Base-by-base conservation (phyloP, 1,284 basidiomycete genomes). In the Cryptococcus sp. region DNA sequence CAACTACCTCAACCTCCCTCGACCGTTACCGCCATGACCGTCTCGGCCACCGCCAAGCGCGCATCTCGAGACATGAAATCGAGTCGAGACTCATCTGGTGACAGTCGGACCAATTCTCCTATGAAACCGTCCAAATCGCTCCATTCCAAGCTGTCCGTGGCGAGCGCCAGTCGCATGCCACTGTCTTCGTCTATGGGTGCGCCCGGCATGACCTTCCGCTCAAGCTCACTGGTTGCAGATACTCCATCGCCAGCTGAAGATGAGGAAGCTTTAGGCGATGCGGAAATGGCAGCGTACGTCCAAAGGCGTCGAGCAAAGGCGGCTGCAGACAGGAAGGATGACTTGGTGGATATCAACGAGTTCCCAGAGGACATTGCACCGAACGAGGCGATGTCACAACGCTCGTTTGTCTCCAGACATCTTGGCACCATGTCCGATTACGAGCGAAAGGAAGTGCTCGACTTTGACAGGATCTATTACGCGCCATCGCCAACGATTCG, bases 261-360 rank as follows among this genome's bases (percentile, higher is more conserved):
- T 62, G 96, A 99, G 66, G 93, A 98, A 77, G 61, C 88, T 1
- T 79, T 88, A 15, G 96, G 91, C 20, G 96, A 99, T 72, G 91
- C 93, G 62, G 96, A 99, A 80, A 99, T 99, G 95, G 81, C 90
- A 70, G 88, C 90, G 61, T 99, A 97, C 76, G 92, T 98, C 61
- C 85, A 86, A 65, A 85, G 93, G 35, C 90, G 96, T 68, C 89
- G 93, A 66, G 86, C 89, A 80, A 92, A 90, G 76, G 79, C 94
- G 56, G 89, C 92, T 2, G 83, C 84, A 19, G 72, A 68, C 41
- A 70, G 71, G 54, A 90, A 90, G 72, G 88, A 90, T 63, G 91
- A 97, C 65, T 79, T 99, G 50, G 91, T 96, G 63, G 89, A 89
- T 54, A 82, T 98, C 71, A 84, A 96, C 55, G 87, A 88, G 53